phyloP scores from a whole-genome alignment of 2,329 filamentous ascomycete species.

The Hymenoscyphus salicellus region DNA sequence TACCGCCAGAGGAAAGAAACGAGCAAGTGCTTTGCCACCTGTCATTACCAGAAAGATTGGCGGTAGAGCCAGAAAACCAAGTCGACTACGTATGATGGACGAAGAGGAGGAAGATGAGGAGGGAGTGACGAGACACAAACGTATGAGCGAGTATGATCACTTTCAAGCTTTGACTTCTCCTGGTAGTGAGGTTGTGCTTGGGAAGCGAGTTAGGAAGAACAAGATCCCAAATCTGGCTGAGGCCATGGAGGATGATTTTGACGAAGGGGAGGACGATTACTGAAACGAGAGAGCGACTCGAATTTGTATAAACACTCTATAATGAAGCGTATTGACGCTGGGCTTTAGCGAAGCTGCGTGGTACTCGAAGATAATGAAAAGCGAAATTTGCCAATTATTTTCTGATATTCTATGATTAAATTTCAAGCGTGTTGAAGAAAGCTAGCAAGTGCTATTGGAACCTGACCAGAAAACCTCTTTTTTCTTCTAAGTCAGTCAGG shows the following conservation, averaged over 20 bases:
- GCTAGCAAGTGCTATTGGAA: too few species aligned
- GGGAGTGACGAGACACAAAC: constrained; percentile 18
- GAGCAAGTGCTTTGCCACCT: constrained; percentile 10
- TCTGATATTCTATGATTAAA: too few species aligned
- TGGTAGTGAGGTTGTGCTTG: constrained; percentile 22
- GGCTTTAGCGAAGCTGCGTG: too few species aligned
- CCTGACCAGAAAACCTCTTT: too few species aligned
- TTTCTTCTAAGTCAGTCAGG: too few species aligned
- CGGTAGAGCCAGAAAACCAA: constrained; percentile 24
- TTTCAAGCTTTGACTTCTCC: constrained; percentile 31
- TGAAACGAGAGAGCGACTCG: background rate
- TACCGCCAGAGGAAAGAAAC: constrained; percentile 9
- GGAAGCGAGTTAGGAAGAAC: constrained; percentile 30
- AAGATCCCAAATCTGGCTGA: constrained; percentile 13
- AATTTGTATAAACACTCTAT: too few species aligned
- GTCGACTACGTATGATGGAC: constrained; percentile 16
- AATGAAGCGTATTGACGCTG: too few species aligned
- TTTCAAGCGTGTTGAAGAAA: too few species aligned
- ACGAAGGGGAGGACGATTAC: constrained; percentile 11
- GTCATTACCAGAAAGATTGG: constrained; percentile 19
- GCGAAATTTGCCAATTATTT: too few species aligned
- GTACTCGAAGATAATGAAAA: too few species aligned
- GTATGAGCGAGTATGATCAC: constrained; percentile 32
- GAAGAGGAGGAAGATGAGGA: constrained; percentile 24
- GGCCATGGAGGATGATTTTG: constrained; percentile 10